Percentiles rank a stretch among this genome's conserved stretches.
Conservation (phyloP, 2,329 filamentous ascomycete genomes). For the Endoconidiophora polonica region DNA sequence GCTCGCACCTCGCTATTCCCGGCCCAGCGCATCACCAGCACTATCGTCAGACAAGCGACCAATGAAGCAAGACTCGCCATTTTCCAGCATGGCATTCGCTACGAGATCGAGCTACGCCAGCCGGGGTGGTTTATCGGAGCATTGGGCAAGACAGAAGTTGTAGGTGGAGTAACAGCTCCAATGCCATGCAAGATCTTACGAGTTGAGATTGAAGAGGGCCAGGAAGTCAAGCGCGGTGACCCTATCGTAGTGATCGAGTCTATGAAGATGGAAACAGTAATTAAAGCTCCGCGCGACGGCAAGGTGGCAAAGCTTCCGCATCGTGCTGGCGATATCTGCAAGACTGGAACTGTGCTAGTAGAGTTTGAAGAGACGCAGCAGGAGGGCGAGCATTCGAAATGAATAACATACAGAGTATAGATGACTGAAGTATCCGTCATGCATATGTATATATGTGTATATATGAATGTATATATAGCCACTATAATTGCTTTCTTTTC, state of each 20-base stretch:
- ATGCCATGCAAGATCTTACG: conserved; percentile 96
- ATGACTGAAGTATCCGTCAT: neutral
- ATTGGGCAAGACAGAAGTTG: conserved; percentile 61
- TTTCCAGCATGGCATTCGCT: conserved; percentile 54
- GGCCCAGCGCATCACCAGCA: conserved; percentile 61
- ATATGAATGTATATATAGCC: neutral
- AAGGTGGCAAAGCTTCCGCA: conserved; percentile 57
- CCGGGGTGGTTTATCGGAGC: conserved; percentile 80
- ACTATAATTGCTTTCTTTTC: too few species aligned
- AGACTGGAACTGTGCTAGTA: conserved; percentile 58
- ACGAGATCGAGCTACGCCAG: conserved; percentile 36
- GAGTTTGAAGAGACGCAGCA: conserved; percentile 42
- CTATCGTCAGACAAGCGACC: conserved; percentile 44
- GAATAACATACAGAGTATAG: neutral
- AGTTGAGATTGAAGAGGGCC: conserved; percentile 72
- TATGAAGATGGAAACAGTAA: conserved; percentile 83
- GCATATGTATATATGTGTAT: neutral
- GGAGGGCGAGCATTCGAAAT: too few species aligned
- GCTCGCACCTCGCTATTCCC: conserved; percentile 61
- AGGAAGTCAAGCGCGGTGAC: conserved; percentile 69
- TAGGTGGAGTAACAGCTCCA: conserved; percentile 72
- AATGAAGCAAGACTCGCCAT: conserved; percentile 38
- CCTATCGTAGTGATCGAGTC: conserved; percentile 79
- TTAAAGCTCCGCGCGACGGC: conserved; percentile 58
- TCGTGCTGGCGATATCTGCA: conserved; percentile 62